Evolutionary conservation across 345 rosid species (phyloP).

Genomic region (Eucalyptus sp.): DNA sequence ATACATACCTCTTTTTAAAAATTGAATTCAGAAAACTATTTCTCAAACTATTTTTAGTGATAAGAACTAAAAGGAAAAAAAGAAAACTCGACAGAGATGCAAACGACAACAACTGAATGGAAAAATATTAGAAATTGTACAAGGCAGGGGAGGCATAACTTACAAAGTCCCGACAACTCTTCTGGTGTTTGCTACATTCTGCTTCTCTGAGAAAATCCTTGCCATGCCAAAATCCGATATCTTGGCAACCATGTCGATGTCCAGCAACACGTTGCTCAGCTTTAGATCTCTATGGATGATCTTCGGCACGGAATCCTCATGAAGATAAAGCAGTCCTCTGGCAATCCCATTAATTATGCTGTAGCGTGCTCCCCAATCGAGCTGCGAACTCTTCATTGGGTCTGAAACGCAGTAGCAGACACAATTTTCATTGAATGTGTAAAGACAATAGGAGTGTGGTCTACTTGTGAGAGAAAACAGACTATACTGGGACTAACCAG

Average conservation of each 20-base stretch:
- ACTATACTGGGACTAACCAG: background rate
- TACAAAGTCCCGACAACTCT: conserved; percentile 14
- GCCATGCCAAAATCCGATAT: conserved; percentile 20
- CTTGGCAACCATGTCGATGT: conserved; percentile 8
- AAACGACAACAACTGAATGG: background rate
- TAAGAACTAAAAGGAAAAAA: background rate
- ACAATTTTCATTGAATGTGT: background rate
- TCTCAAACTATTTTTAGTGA: background rate
- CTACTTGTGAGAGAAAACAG: background rate
- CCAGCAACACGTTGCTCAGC: conserved; percentile 29
- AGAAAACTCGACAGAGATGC: background rate
- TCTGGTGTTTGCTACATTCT: conserved; percentile 1
- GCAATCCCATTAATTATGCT: conserved; percentile 48
- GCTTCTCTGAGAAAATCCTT: conserved; percentile 4
- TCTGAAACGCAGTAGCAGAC: conserved; percentile 3
- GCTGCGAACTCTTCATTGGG: conserved; percentile 4
- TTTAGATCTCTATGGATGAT: conserved; percentile 55
- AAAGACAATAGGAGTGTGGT: background rate
- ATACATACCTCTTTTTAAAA: background rate
- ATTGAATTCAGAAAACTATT: background rate
- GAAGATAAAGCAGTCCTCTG: conserved; percentile 42
- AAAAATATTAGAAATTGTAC: no score
- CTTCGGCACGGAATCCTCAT: conserved; percentile 31
- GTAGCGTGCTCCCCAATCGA: conserved; percentile 35
- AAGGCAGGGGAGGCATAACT: background rate